Conservation (phyloP, 768 basidiomycete genomes). For the Dictyophora rubrovolvata region DNA sequence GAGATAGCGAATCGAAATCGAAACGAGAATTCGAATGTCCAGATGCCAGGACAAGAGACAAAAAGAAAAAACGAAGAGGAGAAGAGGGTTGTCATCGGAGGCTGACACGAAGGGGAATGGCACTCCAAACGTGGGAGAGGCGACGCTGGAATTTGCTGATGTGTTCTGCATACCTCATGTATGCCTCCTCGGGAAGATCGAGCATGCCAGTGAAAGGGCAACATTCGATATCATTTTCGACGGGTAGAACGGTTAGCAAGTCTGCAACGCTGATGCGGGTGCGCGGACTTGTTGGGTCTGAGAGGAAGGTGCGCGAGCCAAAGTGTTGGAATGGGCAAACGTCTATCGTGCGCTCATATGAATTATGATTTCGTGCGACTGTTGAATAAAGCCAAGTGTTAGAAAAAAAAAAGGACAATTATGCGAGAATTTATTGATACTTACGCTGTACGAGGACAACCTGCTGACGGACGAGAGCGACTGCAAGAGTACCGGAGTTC, state of each 20-base stretch:
- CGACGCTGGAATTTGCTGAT: slow-evolving; percentile 41
- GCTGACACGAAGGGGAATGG: slow-evolving; percentile 16
- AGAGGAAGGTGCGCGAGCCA: slow-evolving; percentile 56
- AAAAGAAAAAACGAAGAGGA: background rate
- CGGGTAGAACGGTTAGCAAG: slow-evolving; percentile 49
- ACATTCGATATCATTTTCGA: slow-evolving; percentile 21
- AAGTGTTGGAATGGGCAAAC: slow-evolving; percentile 58
- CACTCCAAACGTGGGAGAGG: slow-evolving; percentile 48
- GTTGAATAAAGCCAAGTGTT: background rate
- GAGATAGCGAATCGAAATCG: background rate
- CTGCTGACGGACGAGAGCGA: slow-evolving; percentile 58
- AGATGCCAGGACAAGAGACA: background rate
- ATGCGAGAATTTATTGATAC: background rate
- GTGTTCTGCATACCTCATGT: slow-evolving; percentile 46
- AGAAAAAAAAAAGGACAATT: slow-evolving; percentile 6
- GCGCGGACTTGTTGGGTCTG: slow-evolving; percentile 38
- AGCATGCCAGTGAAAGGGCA: slow-evolving; percentile 40
- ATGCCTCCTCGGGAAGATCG: slow-evolving; percentile 51
- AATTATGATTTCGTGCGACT: slow-evolving; percentile 50
- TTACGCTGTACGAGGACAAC: slow-evolving; percentile 62
- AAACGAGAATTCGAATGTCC: background rate
- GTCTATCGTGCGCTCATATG: slow-evolving; percentile 50
- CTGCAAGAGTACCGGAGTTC: slow-evolving; percentile 45
- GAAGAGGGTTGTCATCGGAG: slow-evolving; percentile 24
- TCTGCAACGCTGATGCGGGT: slow-evolving; percentile 54